phyloP scores from a whole-genome alignment of 225 moss, liverwort and hornwort genomes.

The Thuidium tamariscinum region DNA sequence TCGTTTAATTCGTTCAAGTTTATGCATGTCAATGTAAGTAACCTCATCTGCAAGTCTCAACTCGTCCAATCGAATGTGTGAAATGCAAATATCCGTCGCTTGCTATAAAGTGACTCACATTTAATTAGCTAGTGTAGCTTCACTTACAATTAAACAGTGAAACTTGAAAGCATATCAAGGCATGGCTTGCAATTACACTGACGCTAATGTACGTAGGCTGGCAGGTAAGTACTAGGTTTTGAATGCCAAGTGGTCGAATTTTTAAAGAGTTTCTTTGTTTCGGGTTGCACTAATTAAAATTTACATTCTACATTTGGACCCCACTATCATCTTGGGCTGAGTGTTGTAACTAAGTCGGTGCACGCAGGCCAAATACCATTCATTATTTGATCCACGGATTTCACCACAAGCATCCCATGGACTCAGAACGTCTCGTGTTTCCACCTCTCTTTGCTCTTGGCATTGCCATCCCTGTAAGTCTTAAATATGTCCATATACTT shows the following conservation, averaged over 20 bases:
- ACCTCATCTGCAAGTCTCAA: neutral
- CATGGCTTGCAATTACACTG: neutral
- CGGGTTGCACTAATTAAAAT: no score
- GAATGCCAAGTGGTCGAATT: neutral
- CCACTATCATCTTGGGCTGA: neutral
- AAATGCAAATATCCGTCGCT: neutral
- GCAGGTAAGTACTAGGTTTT: neutral
- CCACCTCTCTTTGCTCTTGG: constrained; percentile 38
- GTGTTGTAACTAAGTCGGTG: neutral
- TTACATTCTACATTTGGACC: neutral
- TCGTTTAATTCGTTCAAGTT: neutral
- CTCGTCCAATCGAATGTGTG: neutral
- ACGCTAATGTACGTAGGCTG: neutral
- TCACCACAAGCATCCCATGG: constrained; percentile 93
- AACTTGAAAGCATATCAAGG: neutral
- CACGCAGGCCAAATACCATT: constrained; percentile 44
- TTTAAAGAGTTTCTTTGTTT: neutral
- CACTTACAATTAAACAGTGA: neutral
- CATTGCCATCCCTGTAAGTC: constrained; percentile 9
- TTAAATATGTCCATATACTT: no score
- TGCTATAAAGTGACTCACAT: neutral
- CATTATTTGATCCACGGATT: constrained; percentile 75
- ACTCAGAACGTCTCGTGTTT: constrained; percentile 58
- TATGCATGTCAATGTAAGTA: no score
- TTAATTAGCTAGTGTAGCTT: neutral